Percentiles rank a stretch among this genome's conserved stretches.
Conservation (phyloP, 2,329 filamentous ascomycete genomes). For the Pleoardoris graminearum region DNA sequence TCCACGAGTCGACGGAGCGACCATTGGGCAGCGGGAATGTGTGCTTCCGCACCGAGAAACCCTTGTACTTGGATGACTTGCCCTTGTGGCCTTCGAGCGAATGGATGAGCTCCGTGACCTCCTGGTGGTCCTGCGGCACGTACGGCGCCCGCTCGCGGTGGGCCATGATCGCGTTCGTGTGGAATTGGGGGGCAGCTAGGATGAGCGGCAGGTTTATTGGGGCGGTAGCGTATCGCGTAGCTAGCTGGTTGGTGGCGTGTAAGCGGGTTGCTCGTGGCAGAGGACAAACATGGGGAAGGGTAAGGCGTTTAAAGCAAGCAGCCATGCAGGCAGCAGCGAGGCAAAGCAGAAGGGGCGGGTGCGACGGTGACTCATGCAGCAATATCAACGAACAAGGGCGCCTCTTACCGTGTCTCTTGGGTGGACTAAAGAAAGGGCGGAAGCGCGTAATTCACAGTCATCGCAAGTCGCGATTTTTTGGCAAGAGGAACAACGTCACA, state of each 20-base stretch:
- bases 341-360: slow-evolving; percentile 1
- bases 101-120: slow-evolving; percentile 67
- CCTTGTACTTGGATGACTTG: slow-evolving; percentile 50
- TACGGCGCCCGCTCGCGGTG: slow-evolving; percentile 61
- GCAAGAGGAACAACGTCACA: slow-evolving; percentile 5
- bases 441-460: slow-evolving; percentile 13
- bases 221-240: neutral
- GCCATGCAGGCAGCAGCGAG: slow-evolving; percentile 24
- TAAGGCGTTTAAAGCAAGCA: slow-evolving; percentile 16
- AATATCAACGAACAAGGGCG: slow-evolving; percentile 20
- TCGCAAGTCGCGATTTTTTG: slow-evolving; percentile 6
- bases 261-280: slow-evolving; percentile 16
- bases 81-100: slow-evolving; percentile 63
- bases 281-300: slow-evolving; percentile 16
- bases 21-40: slow-evolving; percentile 70
- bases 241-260: slow-evolving; percentile 21
- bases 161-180: slow-evolving; percentile 53
- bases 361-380: slow-evolving; percentile 15
- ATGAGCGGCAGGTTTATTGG: neutral
- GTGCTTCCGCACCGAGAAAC: slow-evolving; percentile 78
- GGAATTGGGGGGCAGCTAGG: slow-evolving; percentile 4
- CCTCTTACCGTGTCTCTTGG: slow-evolving; percentile 5
- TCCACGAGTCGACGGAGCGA: slow-evolving; percentile 84
- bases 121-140: slow-evolving; percentile 67
- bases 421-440: slow-evolving; percentile 13